Conservation (phyloP, 768 basidiomycete species). For the Mycena leptocephala region DNA sequence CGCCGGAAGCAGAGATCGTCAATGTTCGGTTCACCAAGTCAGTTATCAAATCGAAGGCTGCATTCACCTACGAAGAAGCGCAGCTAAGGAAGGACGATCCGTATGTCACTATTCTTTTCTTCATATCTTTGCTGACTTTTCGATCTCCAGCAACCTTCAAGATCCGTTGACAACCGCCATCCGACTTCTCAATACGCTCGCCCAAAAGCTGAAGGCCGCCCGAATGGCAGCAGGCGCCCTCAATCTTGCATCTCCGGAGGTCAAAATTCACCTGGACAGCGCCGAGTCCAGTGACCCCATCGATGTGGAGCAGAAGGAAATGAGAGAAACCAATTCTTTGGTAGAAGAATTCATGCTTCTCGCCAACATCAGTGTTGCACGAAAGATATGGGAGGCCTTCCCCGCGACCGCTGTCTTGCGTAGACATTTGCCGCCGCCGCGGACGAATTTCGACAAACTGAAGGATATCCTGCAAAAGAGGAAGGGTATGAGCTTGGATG, state of each 20-base stretch:
- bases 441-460: slow-evolving; percentile 94
- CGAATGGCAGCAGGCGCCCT: slow-evolving; percentile 98
- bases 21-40: slow-evolving; percentile 95
- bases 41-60: slow-evolving; percentile 95
- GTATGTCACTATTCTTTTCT: slow-evolving; percentile 60
- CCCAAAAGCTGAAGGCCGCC: slow-evolving; percentile 85
- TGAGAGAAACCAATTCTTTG: slow-evolving; percentile 94
- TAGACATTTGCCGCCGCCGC: slow-evolving; percentile 94
- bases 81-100: slow-evolving; percentile 94
- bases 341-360: slow-evolving; percentile 99
- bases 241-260: slow-evolving; percentile 97
- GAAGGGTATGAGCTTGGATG: slow-evolving; percentile 87
- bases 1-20: slow-evolving; percentile 90
- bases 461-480: slow-evolving; percentile 93
- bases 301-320: slow-evolving; percentile 96
- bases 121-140: neutral
- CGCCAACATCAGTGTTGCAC: slow-evolving; percentile 95
- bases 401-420: slow-evolving; percentile 96
- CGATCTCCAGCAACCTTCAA: slow-evolving; percentile 69
- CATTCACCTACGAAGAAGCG: slow-evolving; percentile 98
- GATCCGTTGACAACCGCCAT: slow-evolving; percentile 91
- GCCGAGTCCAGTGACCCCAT: slow-evolving; percentile 96
- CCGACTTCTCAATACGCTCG: slow-evolving; percentile 90
- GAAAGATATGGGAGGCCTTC: slow-evolving; percentile 93
- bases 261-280: slow-evolving; percentile 96